Evolutionary conservation across 495 filamentous ascomycete genomes (phyloP), one percentile per base, ranked within the genome.

Genomic region (Xylona heveae): DNA sequence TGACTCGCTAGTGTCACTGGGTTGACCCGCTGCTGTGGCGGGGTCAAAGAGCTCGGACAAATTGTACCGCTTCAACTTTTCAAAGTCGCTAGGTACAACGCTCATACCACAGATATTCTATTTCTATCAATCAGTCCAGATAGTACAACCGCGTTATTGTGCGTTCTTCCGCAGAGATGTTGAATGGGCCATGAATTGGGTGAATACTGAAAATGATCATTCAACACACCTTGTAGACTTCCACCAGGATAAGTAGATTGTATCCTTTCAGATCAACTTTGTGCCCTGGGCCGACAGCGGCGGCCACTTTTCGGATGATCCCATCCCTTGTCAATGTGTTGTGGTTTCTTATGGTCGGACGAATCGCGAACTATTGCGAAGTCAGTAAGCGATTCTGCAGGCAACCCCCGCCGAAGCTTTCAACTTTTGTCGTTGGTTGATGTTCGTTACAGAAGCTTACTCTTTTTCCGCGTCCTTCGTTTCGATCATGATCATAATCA

Each of bases 181-280:
- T 21, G 3, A 17, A 3, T 34, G 31, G 35, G 38, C 19, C 31
- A 39, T 33, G 30, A 41, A 16, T 31, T 18, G 31, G 19, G 40
- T 18, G 27, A 35, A 24, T 18, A 19, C 6, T 6, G 30, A 29
- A 24, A 24, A 5, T 35, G 24, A 8, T 7, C 14, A 7, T 30
- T 23, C 19, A 37, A 52, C 66, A 47, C 58, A 90, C 85, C 65
- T 88, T 73, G 49, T 77, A 85, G 14, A 99, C 59, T 42, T 91
- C 79, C 20, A 97, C 72, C 22, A 94, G 52, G 41, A 99, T 82
- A 19, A 88, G 62, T 38, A 78, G 56, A 51, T 95, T 83, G 19
- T 81, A 82, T 17, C 67, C 62, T 19, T 58, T 75, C 14, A 99
- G 61, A 47, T 93, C 71, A 32, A 95, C 88, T 14, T 68, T 75